Conservation (phyloP, 2,329 filamentous ascomycete genomes). For the Trichophyton verrucosum region DNA sequence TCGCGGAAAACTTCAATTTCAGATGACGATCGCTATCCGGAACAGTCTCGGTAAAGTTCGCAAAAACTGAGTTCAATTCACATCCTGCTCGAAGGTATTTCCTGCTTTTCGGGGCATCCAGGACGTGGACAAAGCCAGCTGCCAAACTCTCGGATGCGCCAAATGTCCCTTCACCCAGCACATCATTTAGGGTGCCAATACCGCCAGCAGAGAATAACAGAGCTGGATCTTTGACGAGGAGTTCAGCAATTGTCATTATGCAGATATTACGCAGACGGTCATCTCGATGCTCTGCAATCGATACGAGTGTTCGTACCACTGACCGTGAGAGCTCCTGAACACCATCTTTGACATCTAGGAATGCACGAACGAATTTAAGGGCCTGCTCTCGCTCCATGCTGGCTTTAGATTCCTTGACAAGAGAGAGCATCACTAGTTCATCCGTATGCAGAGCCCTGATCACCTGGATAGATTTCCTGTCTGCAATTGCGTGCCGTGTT, state of each 20-base stretch:
- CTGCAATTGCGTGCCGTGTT: slow-evolving; percentile 87
- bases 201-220: slow-evolving; percentile 74
- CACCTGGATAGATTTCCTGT: slow-evolving; percentile 74
- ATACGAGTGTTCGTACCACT: slow-evolving; percentile 77
- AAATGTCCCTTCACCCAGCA: slow-evolving; percentile 79
- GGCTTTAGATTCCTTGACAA: slow-evolving; percentile 94
- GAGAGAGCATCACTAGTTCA: slow-evolving; percentile 76
- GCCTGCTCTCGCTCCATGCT: slow-evolving; percentile 95
- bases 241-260: slow-evolving; percentile 82
- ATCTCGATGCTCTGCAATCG: slow-evolving; percentile 74
- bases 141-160: slow-evolving; percentile 84
- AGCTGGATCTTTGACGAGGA: slow-evolving; percentile 72
- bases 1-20: slow-evolving; percentile 71
- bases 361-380: slow-evolving; percentile 87
- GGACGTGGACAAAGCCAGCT: slow-evolving; percentile 73
- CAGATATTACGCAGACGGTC: slow-evolving; percentile 83
- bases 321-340: slow-evolving; percentile 75
- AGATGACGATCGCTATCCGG: slow-evolving; percentile 46
- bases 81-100: slow-evolving; percentile 77
- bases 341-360: slow-evolving; percentile 89
- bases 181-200: slow-evolving; percentile 76
- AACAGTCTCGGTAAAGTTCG: slow-evolving; percentile 76
- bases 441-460: slow-evolving; percentile 84
- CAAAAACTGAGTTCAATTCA: slow-evolving; percentile 79
- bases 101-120: slow-evolving; percentile 71